These are phyloP conservation scores for Sinapis alba DNA, from an alignment of 441 rosid genomes.

Conservation along the genomic window DNA sequence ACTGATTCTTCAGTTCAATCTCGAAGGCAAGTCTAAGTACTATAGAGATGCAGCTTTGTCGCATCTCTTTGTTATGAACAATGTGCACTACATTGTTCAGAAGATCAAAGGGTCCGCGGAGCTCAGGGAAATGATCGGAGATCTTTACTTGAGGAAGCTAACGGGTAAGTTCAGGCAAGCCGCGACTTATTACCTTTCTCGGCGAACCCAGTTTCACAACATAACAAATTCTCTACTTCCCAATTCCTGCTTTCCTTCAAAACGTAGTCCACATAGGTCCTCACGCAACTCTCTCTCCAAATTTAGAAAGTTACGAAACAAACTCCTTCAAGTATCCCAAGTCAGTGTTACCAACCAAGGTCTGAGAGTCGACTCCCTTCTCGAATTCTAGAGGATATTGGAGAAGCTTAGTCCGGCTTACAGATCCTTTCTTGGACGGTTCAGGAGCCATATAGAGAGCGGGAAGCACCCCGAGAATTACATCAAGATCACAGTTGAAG, in stretches of 20 bases:
- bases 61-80: slow-evolving; percentile 73
- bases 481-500: slow-evolving; percentile 86
- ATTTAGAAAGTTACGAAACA: too few species aligned
- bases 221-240: too few species aligned
- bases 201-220: too few species aligned
- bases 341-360: too few species aligned
- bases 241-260: too few species aligned
- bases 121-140: slow-evolving; percentile 75
- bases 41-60: slow-evolving; percentile 55
- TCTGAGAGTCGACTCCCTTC: too few species aligned
- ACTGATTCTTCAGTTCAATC: slow-evolving; percentile 74
- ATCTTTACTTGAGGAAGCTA: slow-evolving; percentile 58
- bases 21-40: slow-evolving; percentile 66
- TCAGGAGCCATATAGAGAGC: slow-evolving; percentile 89
- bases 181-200: slow-evolving; percentile 59
- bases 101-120: slow-evolving; percentile 64
- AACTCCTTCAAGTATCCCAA: too few species aligned
- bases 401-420: slow-evolving; percentile 75
- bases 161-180: slow-evolving; percentile 67
- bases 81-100: slow-evolving; percentile 69
- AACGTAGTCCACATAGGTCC: too few species aligned
- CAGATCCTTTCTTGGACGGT: slow-evolving; percentile 79
- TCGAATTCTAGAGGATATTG: too few species aligned
- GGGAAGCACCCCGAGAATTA: slow-evolving; percentile 94
- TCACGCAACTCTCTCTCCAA: too few species aligned